Conservation (phyloP, 108 stramenopile species). For the Fragilaria crotonensis region DNA sequence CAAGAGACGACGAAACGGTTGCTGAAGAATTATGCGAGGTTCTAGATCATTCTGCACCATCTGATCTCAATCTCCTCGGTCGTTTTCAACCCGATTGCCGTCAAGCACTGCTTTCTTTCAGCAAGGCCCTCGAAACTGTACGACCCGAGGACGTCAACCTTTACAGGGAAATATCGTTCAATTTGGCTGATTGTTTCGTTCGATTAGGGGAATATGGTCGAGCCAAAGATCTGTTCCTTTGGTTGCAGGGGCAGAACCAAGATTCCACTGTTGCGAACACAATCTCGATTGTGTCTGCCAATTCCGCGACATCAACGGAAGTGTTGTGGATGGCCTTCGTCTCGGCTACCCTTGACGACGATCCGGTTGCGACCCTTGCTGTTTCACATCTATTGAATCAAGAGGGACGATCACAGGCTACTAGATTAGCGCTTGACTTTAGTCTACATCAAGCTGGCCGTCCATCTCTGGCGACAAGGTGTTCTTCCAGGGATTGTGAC, state of each 20-base stretch:
- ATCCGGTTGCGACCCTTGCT: not conserved
- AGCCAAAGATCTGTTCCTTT: not conserved
- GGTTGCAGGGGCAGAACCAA: not conserved
- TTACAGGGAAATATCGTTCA: not conserved
- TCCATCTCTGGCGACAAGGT: not conserved
- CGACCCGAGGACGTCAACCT: not conserved
- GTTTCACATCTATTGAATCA: not conserved
- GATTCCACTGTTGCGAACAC: not conserved
- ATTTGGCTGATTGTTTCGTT: not conserved
- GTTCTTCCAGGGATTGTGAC: not conserved
- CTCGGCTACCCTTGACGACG: constrained; percentile 1
- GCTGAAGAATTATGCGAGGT: not conserved
- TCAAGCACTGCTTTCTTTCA: not conserved
- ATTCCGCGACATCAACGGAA: not conserved
- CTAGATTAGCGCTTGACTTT: not conserved
- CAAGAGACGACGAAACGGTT: not conserved
- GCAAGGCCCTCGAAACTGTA: not conserved
- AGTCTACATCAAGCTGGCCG: not conserved
- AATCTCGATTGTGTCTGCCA: not conserved
- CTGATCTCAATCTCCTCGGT: not conserved
- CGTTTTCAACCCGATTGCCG: not conserved
- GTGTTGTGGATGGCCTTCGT: not conserved
- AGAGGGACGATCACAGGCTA: not conserved
- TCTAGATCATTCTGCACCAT: not conserved
- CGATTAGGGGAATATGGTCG: not conserved